Conservation (phyloP, 78 protist genomes). For the Andalucia godoyi region DNA sequence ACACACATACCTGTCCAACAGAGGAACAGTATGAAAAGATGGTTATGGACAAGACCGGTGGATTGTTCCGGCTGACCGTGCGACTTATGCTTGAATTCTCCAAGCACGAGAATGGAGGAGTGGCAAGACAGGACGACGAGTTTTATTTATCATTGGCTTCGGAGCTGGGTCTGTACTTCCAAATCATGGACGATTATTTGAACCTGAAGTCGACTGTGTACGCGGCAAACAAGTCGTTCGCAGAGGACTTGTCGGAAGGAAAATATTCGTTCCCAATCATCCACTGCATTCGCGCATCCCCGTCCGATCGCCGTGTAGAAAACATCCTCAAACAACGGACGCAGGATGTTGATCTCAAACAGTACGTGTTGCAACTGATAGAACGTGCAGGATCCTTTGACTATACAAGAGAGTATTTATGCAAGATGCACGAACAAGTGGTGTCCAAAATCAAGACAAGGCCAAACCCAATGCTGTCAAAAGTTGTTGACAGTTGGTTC, state of each 20-base stretch:
- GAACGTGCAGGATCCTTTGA: slow-evolving; percentile 36
- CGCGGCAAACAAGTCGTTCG: slow-evolving; percentile 37
- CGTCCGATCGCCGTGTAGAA: background rate
- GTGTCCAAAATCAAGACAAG: no score
- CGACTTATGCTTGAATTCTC: slow-evolving; percentile 46
- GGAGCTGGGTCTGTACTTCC: slow-evolving; percentile 65
- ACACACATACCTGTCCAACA: slow-evolving; percentile 55
- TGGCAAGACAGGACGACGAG: background rate
- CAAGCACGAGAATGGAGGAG: slow-evolving; percentile 2
- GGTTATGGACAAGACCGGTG: slow-evolving; percentile 77
- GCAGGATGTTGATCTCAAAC: slow-evolving; percentile 27
- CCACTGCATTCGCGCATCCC: slow-evolving; percentile 30
- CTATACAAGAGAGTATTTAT: slow-evolving; percentile 17
- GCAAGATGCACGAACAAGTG: no score
- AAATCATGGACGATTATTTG: slow-evolving; percentile 81
- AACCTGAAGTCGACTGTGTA: slow-evolving; percentile 59
- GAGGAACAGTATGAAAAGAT: slow-evolving; percentile 58
- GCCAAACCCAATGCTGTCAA: no score
- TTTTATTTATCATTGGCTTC: no score
- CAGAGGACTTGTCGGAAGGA: slow-evolving; percentile 87
- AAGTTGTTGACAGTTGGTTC: no score
- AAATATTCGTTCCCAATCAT: slow-evolving; percentile 79
- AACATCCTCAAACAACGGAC: slow-evolving; percentile 54
- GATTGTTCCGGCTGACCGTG: slow-evolving; percentile 64
- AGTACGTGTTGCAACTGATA: slow-evolving; percentile 36